Evolutionary conservation across 2,329 filamentous ascomycete species (phyloP).

Genomic region (Botryosphaeria dothidea): DNA sequence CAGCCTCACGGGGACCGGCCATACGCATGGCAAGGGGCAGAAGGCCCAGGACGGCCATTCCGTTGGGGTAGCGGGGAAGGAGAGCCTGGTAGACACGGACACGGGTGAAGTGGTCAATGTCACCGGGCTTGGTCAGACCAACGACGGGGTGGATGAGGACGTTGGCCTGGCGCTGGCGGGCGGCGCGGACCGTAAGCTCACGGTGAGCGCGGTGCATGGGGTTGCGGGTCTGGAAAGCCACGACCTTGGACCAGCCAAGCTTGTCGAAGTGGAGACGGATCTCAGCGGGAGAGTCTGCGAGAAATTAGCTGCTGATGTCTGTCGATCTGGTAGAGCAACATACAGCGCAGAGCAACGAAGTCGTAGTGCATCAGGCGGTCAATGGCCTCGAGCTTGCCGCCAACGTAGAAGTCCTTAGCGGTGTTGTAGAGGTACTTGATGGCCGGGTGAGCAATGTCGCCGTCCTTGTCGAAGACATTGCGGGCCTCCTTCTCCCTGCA

Average conservation of each 20-base stretch:
- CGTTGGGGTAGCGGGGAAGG: slow-evolving; percentile 94
- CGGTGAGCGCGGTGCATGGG: slow-evolving; percentile 99
- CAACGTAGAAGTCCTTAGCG: slow-evolving; percentile 86
- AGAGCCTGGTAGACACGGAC: slow-evolving; percentile 98
- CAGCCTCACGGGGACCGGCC: slow-evolving; percentile 95
- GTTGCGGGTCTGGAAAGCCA: slow-evolving; percentile 96
- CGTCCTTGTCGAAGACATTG: slow-evolving; percentile 77
- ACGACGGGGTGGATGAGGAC: slow-evolving; percentile 99
- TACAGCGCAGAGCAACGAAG: slow-evolving; percentile 86
- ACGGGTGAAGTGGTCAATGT: slow-evolving; percentile 99
- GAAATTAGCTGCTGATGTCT: slow-evolving; percentile 34
- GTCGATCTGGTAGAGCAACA: slow-evolving; percentile 46
- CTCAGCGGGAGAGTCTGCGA: slow-evolving; percentile 79
- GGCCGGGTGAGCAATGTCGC: slow-evolving; percentile 87
- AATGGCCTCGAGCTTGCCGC: slow-evolving; percentile 93
- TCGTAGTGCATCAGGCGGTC: slow-evolving; percentile 98
- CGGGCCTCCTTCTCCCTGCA: slow-evolving; percentile 81
- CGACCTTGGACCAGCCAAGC: slow-evolving; percentile 95
- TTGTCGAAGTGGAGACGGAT: slow-evolving; percentile 97
- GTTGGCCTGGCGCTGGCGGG: slow-evolving; percentile 93
- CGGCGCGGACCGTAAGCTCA: slow-evolving; percentile 95
- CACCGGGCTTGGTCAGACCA: slow-evolving; percentile 96
- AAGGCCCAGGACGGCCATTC: slow-evolving; percentile 95
- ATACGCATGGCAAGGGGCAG: slow-evolving; percentile 98
- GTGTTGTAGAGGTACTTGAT: slow-evolving; percentile 84